Evolutionary conservation across 2,329 filamentous ascomycete species (phyloP).

Genomic region (Drechmeria coniospora): DNA sequence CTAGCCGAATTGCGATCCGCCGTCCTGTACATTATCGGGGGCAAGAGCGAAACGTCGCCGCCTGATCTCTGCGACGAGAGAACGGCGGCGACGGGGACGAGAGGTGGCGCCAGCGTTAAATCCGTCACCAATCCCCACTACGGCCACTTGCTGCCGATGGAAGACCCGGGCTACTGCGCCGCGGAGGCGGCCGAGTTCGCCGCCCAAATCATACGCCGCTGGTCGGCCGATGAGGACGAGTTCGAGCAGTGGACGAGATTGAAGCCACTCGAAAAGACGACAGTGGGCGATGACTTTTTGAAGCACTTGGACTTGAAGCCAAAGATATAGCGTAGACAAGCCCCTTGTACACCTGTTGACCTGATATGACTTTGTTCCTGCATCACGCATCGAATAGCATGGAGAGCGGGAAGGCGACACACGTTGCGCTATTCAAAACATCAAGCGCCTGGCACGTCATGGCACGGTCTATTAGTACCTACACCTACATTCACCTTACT

Average conservation of each 20-base stretch:
- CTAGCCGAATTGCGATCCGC: conserved; percentile 48
- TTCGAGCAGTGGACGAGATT: conserved; percentile 41
- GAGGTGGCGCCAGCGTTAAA: conserved; percentile 54
- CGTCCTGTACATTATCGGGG: conserved; percentile 56
- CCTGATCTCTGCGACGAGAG: conserved; percentile 39
- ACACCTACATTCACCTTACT: no score
- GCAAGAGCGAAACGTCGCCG: conserved; percentile 37
- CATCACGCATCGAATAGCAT: no score
- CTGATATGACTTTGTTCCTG: no score
- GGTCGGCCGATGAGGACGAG: conserved; percentile 38
- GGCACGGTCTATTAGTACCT: no score
- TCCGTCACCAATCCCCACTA: conserved; percentile 46
- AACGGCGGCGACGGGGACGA: conserved; percentile 46
- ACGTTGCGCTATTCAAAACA: no score
- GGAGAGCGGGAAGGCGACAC: no score
- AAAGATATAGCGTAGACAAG: no score
- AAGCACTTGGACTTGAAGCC: conserved; percentile 29
- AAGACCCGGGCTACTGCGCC: conserved; percentile 54
- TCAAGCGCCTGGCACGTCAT: no score
- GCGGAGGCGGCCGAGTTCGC: conserved; percentile 42
- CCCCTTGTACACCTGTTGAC: no score
- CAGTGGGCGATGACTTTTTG: conserved; percentile 32
- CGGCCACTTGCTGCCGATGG: conserved; percentile 77
- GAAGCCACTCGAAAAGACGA: conserved; percentile 36
- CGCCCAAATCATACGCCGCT: conserved; percentile 36